phyloP scores from a whole-genome alignment of 768 basidiomycete genomes.

The Boletellus ananas region DNA sequence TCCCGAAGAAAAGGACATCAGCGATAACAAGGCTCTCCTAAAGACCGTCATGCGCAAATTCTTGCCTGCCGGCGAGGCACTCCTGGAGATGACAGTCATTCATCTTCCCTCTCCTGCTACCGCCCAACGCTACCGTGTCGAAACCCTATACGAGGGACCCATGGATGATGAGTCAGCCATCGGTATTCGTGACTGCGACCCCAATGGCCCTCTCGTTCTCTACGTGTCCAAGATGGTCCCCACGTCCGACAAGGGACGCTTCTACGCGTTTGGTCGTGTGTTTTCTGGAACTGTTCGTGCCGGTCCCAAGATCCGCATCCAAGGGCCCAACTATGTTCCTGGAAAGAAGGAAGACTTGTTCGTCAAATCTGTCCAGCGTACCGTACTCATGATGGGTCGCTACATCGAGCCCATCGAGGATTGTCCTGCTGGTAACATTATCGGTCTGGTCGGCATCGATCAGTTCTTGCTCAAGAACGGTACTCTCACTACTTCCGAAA shows the following conservation, averaged over 20 bases:
- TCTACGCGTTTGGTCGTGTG: constrained; percentile 99
- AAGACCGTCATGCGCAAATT: constrained; percentile 99
- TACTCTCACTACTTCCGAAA: constrained; percentile 96
- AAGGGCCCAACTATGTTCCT: constrained; percentile 97
- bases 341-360: constrained; percentile 99
- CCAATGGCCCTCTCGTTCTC: constrained; percentile 91
- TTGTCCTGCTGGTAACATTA: constrained; percentile 97
- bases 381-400: constrained; percentile 99
- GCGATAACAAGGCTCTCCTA: constrained; percentile 90
- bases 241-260: constrained; percentile 99
- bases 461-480: constrained; percentile 99
- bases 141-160: constrained; percentile 99
- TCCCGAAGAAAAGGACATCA: constrained; percentile 80
- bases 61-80: constrained; percentile 97
- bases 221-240: constrained; percentile 99
- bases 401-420: constrained; percentile 98
- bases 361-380: constrained; percentile 97
- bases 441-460: constrained; percentile 99
- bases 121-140: constrained; percentile 97
- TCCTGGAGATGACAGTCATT: constrained; percentile 99
- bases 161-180: constrained; percentile 99
- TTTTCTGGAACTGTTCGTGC: constrained; percentile 97
- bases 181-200: constrained; percentile 96
- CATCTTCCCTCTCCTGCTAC: constrained; percentile 97
- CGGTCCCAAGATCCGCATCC: constrained; percentile 98